Conservation (phyloP, 2,329 filamentous ascomycete species). For the Clarireedia sp. region DNA sequence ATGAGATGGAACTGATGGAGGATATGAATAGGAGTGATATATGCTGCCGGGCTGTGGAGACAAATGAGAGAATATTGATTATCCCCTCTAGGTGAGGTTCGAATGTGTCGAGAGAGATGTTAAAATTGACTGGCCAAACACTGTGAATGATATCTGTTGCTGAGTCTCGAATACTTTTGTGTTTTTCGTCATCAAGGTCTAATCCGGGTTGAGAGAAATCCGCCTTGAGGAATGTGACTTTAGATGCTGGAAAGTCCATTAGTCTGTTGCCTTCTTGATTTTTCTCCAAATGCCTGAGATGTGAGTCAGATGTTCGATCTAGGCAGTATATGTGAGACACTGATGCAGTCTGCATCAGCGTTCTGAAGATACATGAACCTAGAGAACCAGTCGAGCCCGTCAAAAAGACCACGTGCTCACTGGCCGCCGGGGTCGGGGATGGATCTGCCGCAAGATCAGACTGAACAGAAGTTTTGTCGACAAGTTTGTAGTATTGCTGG, state of each 20-base stretch:
- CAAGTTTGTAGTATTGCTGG: not conserved
- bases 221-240: constrained; percentile 40
- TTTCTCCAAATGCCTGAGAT: constrained; percentile 4
- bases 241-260: constrained; percentile 13
- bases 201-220: constrained; percentile 40
- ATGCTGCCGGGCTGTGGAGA: not conserved
- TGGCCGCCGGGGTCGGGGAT: not conserved
- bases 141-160: constrained; percentile 17
- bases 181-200: constrained; percentile 33
- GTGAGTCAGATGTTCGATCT: constrained; percentile 31
- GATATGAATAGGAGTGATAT: constrained; percentile 25
- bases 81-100: constrained; percentile 31
- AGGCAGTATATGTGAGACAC: constrained; percentile 40
- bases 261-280: constrained; percentile 10
- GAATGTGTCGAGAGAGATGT: constrained; percentile 29
- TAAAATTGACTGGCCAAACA: constrained; percentile 34
- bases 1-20: constrained; percentile 19
- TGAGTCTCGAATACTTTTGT: constrained; percentile 12
- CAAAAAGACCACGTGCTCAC: constrained; percentile 27
- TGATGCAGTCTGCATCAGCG: constrained; percentile 25
- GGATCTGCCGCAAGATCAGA: not conserved
- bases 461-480: not conserved
- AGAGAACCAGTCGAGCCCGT: constrained; percentile 43
- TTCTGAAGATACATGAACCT: constrained; percentile 39
- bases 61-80: constrained; percentile 30